phyloP scores from a whole-genome alignment of 1,284 basidiomycete genomes.

The Naganishia sp. region DNA sequence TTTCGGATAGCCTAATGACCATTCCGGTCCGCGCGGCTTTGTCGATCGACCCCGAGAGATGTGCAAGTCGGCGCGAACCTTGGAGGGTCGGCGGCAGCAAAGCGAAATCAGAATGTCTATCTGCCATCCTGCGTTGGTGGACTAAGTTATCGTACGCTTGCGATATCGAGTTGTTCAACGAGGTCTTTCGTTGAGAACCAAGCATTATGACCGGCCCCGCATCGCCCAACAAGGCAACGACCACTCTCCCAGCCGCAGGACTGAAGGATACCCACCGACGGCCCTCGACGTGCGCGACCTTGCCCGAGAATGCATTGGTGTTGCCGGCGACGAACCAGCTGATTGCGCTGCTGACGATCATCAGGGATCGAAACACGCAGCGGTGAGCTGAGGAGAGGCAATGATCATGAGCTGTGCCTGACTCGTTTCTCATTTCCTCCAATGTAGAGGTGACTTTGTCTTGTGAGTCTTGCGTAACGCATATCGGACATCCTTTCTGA shows the following conservation, averaged over 20 bases:
- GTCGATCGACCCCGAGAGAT: no score
- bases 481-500: background rate
- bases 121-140: background rate
- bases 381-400: constrained; percentile 41
- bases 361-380: constrained; percentile 77
- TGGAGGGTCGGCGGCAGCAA: no score
- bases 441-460: constrained; percentile 85
- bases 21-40: no score
- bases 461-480: constrained; percentile 61
- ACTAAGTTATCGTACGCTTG: no score
- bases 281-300: constrained; percentile 40
- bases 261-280: constrained; percentile 38
- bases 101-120: background rate
- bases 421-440: background rate
- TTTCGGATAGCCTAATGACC: background rate
- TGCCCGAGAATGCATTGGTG: constrained; percentile 49
- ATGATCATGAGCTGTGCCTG: no score
- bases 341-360: constrained; percentile 93
- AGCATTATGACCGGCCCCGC: background rate
- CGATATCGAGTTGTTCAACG: no score
- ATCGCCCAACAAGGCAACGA: constrained; percentile 18
- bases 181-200: no score
- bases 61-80: no score
- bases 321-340: constrained; percentile 73
- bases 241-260: constrained; percentile 16